Base-by-base conservation (phyloP, 805 yeast genomes). In the Teunomyces stri region DNA sequence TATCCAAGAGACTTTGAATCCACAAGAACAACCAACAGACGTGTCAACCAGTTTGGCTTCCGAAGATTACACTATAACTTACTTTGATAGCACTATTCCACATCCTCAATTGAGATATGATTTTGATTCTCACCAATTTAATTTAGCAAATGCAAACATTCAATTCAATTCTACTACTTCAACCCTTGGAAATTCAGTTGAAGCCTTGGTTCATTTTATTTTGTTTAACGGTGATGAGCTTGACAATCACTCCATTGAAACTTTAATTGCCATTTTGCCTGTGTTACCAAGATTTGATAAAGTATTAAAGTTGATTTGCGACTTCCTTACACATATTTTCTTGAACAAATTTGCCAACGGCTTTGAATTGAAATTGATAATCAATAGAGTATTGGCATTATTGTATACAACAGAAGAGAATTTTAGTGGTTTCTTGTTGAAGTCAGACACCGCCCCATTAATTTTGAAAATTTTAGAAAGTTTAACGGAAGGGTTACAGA, bases 141-240 rank as follows among this genome's bases (percentile, higher is more conserved):
- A 47, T 6, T 31, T 43, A 9, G 13, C 49, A 6, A 44, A 41
- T 11, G 52, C 53, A 9, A 37, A 49, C 11, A 48, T 52, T 22
- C 43, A 44, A 21, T 43, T 38, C 34, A 33, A 34, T 13, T 41
- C 51, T n/a, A 20, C 45, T 2, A 16, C 51, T 7, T 20, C 37
- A 27, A 25, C 43, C 16, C 12, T 31, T 4, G 18, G 42, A 10
- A 31, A 18, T 15, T 21, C 48, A 12, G 58, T 80, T 9, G 97
- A 90, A 62, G 79, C 90, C 40, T 72, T 90, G 31, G 80, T 91
- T 47, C 97, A 91, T 65, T 78, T 87, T 3, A 69, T 88, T 21
- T 61, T 89, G 12, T 71, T 70, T 46, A 55, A 57, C 27, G 51
- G 52, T 18, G 36, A 49, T 22, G 49, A 49, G 18, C 40, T 43